Evolutionary conservation across 768 basidiomycete genomes (phyloP), one percentile per base, ranked within the genome.

Genomic region (Macrolepiota dolichaula): DNA sequence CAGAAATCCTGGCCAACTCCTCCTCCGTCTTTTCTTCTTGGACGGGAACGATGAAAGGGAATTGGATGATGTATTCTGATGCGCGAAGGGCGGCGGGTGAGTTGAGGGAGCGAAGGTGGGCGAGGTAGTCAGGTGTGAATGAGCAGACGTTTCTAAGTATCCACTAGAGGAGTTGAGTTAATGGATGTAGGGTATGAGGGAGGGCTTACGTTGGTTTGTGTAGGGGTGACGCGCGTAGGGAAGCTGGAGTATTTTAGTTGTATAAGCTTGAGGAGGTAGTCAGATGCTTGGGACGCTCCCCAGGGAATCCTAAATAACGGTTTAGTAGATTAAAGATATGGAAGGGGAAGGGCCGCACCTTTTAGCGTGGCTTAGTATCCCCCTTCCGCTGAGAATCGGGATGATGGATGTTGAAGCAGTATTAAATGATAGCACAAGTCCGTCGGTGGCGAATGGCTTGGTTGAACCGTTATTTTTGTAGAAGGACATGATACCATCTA

Each of bases 211-310:
- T 83, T 89, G 4, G 94, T 85, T 67, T 98, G 96, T 0, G 78
- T 69, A 15, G 83, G 69, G 0, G 91, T 91, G 11, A 98, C 85
- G 46, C 93, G 87, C 1, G 89, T 91, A 4, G 94, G 92, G 71
- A 98, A 98, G 50, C 81, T 89, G 27, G 96, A 91, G 70, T 98
- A 97, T 73, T 98, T 99, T 37, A 98, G 83, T 70, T 98, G 96
- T 44, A 96, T 87, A 22, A 96, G 86, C 69, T 95, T 97, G 62
- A 96, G 85, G 54, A 98, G 81, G 68, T 97, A 91, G 58, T 99
- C 97, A 0, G 92, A 86, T 0, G 94, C 86, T 68, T 98, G 96
- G 1, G 86, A 84, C 25, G 90, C 85, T 27, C 97, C 97, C 93
- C 94, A 98, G 3, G 94, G 91, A 73, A 99, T 92, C 64, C 96